These are phyloP conservation scores for Chalciporus piperatus DNA, from an alignment of 768 basidiomycete species.

Conservation along the genomic window DNA sequence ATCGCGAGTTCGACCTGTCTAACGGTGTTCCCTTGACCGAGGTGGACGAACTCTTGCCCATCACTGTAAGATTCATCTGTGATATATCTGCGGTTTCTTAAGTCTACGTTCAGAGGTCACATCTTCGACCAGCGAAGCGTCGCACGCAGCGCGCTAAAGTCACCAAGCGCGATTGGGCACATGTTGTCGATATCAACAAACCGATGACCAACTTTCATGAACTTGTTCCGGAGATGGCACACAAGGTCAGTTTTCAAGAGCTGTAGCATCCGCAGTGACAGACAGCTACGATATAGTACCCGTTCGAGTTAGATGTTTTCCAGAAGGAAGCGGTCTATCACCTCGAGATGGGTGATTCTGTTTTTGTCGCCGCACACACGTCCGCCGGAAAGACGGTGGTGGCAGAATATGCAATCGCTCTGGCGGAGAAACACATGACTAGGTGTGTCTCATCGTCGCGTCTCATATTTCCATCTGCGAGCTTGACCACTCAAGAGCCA, in stretches of 20 bases:
- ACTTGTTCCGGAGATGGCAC: conserved; percentile 95
- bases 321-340: conserved; percentile 99
- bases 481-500: conserved; percentile 57
- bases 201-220: conserved; percentile 86
- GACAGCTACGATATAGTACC: conserved; percentile 61
- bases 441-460: conserved; percentile 47
- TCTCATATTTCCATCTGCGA: conserved; percentile 13
- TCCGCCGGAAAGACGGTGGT: conserved; percentile 99
- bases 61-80: conserved; percentile 36
- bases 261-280: conserved; percentile 2
- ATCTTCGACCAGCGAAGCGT: conserved; percentile 53
- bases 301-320: conserved; percentile 98
- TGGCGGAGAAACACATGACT: conserved; percentile 99
- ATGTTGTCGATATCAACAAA: conserved; percentile 91
- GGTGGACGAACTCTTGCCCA: conserved; percentile 79
- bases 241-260: conserved; percentile 53
- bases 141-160: conserved; percentile 44
- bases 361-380: conserved; percentile 99
- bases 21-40: conserved; percentile 38
- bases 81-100: conserved; percentile 2
- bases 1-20: conserved; percentile 18
- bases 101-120: conserved; percentile 43
- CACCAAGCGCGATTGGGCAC: conserved; percentile 95
- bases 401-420: conserved; percentile 96
- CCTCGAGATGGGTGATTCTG: conserved; percentile 94